Evolutionary conservation across 75 land plant genomes (phyloP).

Genomic region (Selaginella moellendorffii): DNA sequence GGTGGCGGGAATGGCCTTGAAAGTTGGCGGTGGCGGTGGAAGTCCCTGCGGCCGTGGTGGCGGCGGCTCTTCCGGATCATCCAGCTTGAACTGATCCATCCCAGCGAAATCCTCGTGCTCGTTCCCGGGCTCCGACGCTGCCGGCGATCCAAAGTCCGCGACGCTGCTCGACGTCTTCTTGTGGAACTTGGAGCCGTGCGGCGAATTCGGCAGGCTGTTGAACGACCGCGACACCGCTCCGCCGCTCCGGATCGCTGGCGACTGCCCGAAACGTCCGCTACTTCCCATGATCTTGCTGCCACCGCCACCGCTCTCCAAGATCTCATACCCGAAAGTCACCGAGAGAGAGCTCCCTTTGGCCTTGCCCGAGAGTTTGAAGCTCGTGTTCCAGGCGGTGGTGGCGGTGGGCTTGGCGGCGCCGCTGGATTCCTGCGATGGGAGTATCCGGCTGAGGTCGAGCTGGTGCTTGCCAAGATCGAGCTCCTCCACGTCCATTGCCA

Average conservation of each 20-base stretch:
- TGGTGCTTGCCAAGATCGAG: conserved; percentile 4
- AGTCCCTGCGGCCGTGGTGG: background rate
- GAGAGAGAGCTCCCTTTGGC: conserved; percentile 3
- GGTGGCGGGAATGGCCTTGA: too few relatives aligned
- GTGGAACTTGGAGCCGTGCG: too few relatives aligned
- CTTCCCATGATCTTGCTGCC: too few relatives aligned
- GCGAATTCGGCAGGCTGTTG: conserved; percentile 5
- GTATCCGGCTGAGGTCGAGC: background rate
- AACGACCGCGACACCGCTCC: background rate
- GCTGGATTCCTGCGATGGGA: background rate
- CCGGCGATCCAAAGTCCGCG: background rate
- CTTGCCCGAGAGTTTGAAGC: background rate
- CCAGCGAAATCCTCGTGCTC: too few relatives aligned
- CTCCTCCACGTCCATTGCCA: background rate
- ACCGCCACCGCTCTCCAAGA: background rate
- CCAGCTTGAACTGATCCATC: conserved; percentile 1
- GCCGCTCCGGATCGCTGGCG: too few relatives aligned
- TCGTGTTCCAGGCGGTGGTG: background rate
- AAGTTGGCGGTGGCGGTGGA: background rate
- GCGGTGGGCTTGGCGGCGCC: too few relatives aligned
- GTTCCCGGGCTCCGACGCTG: background rate
- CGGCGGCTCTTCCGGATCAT: background rate
- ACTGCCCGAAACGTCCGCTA: too few relatives aligned
- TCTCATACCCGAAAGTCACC: conserved; percentile 5
- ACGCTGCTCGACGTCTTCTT: background rate